Evolutionary conservation across 2,329 filamentous ascomycete species (phyloP).

Genomic region (Mariannaea sp.): DNA sequence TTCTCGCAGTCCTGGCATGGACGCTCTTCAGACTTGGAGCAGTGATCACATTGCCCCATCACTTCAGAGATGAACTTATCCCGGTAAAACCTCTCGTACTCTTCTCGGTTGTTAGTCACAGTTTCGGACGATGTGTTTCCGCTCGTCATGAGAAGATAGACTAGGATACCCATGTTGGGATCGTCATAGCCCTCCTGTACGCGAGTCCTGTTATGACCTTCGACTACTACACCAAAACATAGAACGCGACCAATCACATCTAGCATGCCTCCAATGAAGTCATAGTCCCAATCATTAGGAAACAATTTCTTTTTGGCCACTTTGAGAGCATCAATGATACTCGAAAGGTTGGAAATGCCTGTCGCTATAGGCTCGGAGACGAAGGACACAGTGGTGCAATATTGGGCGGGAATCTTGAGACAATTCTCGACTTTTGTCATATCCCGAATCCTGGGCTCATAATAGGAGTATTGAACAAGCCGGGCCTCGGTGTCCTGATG

Average conservation of each 20-base stretch:
- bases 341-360: conserved; percentile 18
- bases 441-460: background rate
- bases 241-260: conserved; percentile 16
- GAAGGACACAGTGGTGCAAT: conserved; percentile 12
- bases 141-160: conserved; percentile 5
- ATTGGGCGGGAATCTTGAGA: conserved; percentile 17
- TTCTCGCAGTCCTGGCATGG: conserved; percentile 11
- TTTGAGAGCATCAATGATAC: conserved; percentile 14
- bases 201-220: background rate
- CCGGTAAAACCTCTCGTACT: background rate
- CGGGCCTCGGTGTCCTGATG: conserved; percentile 7
- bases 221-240: conserved; percentile 23
- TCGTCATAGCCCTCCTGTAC: conserved; percentile 14
- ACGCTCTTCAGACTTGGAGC: background rate
- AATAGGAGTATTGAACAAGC: conserved; percentile 16
- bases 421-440: conserved; percentile 20
- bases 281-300: conserved; percentile 14
- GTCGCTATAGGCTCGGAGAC: conserved; percentile 24
- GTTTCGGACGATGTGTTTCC: background rate
- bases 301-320: background rate
- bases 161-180: conserved; percentile 18
- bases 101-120: background rate
- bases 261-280: background rate
- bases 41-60: conserved; percentile 11
- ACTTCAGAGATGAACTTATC: conserved; percentile 11